Conservation (phyloP, 805 yeast genomes). For the Kuraishia borneana region DNA sequence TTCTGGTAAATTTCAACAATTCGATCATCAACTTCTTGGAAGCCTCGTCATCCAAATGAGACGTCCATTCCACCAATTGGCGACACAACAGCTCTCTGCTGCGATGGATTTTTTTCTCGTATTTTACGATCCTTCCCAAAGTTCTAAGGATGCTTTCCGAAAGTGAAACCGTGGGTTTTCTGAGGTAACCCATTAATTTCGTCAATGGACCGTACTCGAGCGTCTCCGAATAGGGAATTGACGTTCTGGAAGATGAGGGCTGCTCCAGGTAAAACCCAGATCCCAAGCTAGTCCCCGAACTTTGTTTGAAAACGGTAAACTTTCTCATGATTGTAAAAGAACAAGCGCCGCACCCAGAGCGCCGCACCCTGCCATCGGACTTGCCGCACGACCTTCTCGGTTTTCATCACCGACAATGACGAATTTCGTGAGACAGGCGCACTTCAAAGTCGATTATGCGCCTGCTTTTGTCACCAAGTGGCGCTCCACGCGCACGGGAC, state of each 20-base stretch:
- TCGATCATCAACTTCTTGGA: conserved; percentile 27
- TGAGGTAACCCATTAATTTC: background rate
- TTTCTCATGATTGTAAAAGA: too few species aligned
- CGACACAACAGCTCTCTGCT: conserved; percentile 25
- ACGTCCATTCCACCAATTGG: conserved; percentile 31
- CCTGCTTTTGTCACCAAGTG: conserved; percentile 66
- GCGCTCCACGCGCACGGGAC: conserved; percentile 70
- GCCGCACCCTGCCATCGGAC: too few species aligned
- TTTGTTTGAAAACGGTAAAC: too few species aligned
- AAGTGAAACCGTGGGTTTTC: background rate
- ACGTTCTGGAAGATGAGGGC: too few species aligned
- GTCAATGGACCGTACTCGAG: background rate
- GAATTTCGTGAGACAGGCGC: conserved; percentile 31
- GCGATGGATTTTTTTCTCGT: conserved; percentile 24
- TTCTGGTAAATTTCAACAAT: conserved; percentile 24
- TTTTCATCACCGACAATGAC: too few species aligned
- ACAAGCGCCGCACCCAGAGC: too few species aligned
- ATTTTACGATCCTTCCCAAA: conserved; percentile 24
- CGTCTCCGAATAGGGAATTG: too few species aligned
- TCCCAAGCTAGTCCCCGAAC: too few species aligned
- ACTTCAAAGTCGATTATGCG: conserved; percentile 63
- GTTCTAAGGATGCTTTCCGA: background rate
- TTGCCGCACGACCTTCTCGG: too few species aligned
- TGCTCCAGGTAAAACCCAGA: too few species aligned
- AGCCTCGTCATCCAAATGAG: conserved; percentile 25